Evolutionary conservation across 2,329 filamentous ascomycete genomes (phyloP).

Genomic region (Paradendryphiella salina): DNA sequence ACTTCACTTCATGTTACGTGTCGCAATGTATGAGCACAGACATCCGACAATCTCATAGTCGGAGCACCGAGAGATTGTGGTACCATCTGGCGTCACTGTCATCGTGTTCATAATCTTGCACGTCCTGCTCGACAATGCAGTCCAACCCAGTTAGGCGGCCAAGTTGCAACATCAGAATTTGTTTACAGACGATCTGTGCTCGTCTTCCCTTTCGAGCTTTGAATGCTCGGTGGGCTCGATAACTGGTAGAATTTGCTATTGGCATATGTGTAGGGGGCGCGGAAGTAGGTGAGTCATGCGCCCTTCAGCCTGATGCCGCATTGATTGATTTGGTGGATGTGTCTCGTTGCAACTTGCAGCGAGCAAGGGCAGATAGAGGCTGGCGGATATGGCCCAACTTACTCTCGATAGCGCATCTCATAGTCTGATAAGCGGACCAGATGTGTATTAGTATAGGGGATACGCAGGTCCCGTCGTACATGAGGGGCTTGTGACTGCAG

Average conservation of each 20-base stretch:
- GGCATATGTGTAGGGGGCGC: constrained; percentile 10
- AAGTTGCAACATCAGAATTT: not conserved
- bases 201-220: not conserved
- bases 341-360: not conserved
- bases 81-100: constrained; percentile 5
- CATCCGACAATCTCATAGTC: not conserved
- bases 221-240: not conserved
- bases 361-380: not conserved
- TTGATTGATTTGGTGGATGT: not conserved
- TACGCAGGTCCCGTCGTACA: too few relatives aligned
- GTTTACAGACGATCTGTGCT: not conserved
- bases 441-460: too few relatives aligned
- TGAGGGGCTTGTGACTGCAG: too few relatives aligned
- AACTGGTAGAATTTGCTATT: constrained; percentile 4
- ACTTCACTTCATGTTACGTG: not conserved
- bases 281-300: not conserved
- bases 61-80: not conserved
- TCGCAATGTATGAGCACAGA: constrained; percentile 9
- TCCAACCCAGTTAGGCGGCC: not conserved
- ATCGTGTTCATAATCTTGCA: not conserved
- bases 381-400: not conserved
- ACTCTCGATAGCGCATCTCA: not conserved
- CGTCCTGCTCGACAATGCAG: not conserved
- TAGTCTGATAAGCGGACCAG: not conserved
- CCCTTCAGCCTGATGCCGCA: constrained; percentile 12